phyloP scores from a whole-genome alignment of 495 filamentous ascomycete species.

The Aspergillus heteromorphus region DNA sequence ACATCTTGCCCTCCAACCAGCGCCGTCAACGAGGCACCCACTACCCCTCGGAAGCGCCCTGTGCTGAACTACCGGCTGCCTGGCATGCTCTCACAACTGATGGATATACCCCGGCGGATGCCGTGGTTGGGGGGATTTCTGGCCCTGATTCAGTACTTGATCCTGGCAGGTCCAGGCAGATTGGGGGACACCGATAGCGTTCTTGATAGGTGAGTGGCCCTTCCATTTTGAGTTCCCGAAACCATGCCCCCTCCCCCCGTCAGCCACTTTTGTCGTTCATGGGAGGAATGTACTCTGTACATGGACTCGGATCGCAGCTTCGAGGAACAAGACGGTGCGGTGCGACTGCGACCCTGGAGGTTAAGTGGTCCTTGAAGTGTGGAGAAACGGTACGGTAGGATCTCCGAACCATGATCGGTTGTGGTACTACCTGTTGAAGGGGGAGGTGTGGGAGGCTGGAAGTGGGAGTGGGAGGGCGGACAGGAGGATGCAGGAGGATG shows the following conservation, averaged over 20 bases:
- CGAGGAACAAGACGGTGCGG: slow-evolving; percentile 15
- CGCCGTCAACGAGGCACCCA: slow-evolving; percentile 28
- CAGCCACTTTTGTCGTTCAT: neutral
- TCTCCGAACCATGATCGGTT: slow-evolving; percentile 33
- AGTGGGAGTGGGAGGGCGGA: slow-evolving; percentile 15
- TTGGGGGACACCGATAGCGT: slow-evolving; percentile 69
- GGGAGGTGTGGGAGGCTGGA: no score
- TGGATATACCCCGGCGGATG: slow-evolving; percentile 72
- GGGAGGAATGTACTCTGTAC: no score
- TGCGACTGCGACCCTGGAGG: slow-evolving; percentile 5
- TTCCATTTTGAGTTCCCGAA: slow-evolving; percentile 22
- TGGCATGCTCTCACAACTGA: slow-evolving; percentile 60
- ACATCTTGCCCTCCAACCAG: slow-evolving; percentile 21
- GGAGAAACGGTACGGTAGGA: slow-evolving; percentile 31
- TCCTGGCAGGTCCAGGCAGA: slow-evolving; percentile 64
- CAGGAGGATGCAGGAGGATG: slow-evolving; percentile 22
- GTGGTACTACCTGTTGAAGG: slow-evolving; percentile 15
- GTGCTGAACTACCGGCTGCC: slow-evolving; percentile 69
- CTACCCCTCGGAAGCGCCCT: slow-evolving; percentile 52
- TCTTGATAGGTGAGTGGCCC: slow-evolving; percentile 78
- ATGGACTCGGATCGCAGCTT: slow-evolving; percentile 8
- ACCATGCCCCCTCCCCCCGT: slow-evolving; percentile 17
- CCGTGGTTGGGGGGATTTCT: slow-evolving; percentile 75
- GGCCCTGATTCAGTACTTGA: slow-evolving; percentile 65
- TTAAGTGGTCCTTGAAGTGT: slow-evolving; percentile 23